phyloP scores from a whole-genome alignment of 2,329 filamentous ascomycete genomes.

The Penicillium griseofulvum region DNA sequence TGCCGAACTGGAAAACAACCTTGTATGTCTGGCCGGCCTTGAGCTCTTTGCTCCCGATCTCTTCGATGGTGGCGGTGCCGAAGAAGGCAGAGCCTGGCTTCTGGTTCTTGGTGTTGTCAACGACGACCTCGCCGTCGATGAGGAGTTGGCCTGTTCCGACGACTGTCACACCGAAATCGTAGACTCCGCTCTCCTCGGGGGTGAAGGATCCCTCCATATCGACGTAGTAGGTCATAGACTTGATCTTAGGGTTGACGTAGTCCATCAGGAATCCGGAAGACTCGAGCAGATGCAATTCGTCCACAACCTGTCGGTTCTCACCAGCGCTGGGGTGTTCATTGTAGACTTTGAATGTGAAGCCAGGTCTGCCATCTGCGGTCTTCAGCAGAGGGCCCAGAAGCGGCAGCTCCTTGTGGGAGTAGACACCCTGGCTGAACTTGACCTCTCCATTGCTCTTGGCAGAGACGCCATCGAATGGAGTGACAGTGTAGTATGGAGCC shows the following conservation, averaged over 20 bases:
- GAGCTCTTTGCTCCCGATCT: constrained; percentile 58
- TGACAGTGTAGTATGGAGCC: constrained; percentile 46
- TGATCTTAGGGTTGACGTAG: constrained; percentile 56
- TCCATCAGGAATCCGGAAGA: constrained; percentile 52
- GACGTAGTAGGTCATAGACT: constrained; percentile 55
- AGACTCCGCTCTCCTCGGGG: constrained; percentile 59
- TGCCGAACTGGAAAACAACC: constrained; percentile 60
- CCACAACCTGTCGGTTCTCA: constrained; percentile 51
- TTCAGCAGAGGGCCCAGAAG: constrained; percentile 55
- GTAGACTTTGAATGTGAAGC: constrained; percentile 63
- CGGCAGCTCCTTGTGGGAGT: constrained; percentile 64
- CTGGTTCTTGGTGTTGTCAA: constrained; percentile 66
- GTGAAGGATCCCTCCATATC: constrained; percentile 61
- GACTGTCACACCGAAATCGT: constrained; percentile 66
- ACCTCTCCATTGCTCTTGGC: constrained; percentile 38
- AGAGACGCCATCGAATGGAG: constrained; percentile 45
- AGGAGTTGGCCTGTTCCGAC: constrained; percentile 65
- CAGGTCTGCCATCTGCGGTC: constrained; percentile 53
- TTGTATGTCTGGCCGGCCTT: constrained; percentile 60
- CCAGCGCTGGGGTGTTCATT: constrained; percentile 54
- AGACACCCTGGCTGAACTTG: constrained; percentile 59
- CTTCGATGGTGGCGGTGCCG: constrained; percentile 62
- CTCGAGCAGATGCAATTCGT: constrained; percentile 47
- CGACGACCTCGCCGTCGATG: constrained; percentile 60
- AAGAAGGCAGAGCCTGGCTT: constrained; percentile 63